These are phyloP conservation scores for Thielaviopsis musarum DNA, from an alignment of 2,329 filamentous ascomycete genomes.

Conservation along the genomic window DNA sequence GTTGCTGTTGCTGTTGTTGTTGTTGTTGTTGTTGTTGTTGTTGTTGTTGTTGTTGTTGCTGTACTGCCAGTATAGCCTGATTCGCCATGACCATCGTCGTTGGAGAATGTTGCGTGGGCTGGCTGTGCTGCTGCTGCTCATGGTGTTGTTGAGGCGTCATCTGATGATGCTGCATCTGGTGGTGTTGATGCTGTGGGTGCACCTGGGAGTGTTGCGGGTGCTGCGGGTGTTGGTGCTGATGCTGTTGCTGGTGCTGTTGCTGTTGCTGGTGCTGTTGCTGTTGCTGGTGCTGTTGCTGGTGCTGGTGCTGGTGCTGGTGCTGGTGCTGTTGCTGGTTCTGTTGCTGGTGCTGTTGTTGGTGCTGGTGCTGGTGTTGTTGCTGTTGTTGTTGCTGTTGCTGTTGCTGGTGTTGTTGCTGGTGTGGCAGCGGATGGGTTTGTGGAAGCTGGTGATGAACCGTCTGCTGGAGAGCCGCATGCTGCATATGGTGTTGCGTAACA, in stretches of 20 bases:
- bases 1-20: too few species aligned
- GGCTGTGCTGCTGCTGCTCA: background rate
- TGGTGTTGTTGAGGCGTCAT: background rate
- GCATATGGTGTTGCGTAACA: constrained; percentile 16
- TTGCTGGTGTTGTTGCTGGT: background rate
- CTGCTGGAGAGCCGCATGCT: constrained; percentile 14
- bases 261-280: constrained; percentile 1
- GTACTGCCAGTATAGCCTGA: too few species aligned
- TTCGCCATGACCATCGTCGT: too few species aligned
- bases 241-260: constrained; percentile 1
- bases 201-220: background rate
- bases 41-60: background rate
- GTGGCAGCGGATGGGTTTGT: constrained; percentile 10
- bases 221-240: too few species aligned
- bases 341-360: too few species aligned
- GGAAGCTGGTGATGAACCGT: constrained; percentile 14
- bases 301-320: background rate
- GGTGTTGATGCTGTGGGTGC: background rate
- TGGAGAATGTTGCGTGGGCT: too few species aligned
- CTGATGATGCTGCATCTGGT: constrained; percentile 3
- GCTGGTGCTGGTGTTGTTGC: background rate
- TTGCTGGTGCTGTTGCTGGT: background rate
- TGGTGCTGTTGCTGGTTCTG: background rate
- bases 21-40: background rate
- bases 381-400: constrained; percentile 1